Evolutionary conservation across 192 early-diverging fungal species (phyloP), one percentile per base, ranked within the genome.

Genomic region (Coemansia sp.): DNA sequence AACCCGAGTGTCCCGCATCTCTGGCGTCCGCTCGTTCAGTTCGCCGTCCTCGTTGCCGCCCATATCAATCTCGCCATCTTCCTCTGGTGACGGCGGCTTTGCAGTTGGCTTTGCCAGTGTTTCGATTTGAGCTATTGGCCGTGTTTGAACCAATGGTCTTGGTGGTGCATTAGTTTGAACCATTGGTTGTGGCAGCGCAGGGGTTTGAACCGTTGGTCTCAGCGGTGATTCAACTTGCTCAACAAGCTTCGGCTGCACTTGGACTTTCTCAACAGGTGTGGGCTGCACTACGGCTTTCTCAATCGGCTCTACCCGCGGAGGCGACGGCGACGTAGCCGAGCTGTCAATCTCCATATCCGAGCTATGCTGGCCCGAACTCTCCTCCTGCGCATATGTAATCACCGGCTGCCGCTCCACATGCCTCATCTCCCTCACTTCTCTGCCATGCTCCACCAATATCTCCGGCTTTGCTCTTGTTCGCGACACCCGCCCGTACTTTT

Each of bases 291-390:
- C 21, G 5, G 7, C 5, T 6, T 7, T 8, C 2, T 4, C 24
- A 43, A 19, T 1, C 39, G 41, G 39, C 19, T 45, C 10, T 22
- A 29, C 14, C 24, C 43, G 14, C 37, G 49, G 54, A 1, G 62
- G 23, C 23, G 52, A 27, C 22, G 69, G 69, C 37, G 57, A 60
- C 9, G 22, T 51, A 47, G 41, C 38, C 3, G 73, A 62, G n/a
- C 68, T 74, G 35, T 60, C 77, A 23, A 62, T 67, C 12, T 80
- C 77, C 72, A 80, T 80, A 25, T 80, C 77, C 5, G 72, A 74
- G 55, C 68, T 64, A 5, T 29, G 35, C 49, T 63, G 51, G 22
- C 24, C 19, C 7, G 38, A 25, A 24, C 49, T 58, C 22, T 24
- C 48, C 23, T 14, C 49, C 51, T 5, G 32, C 24, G 9, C 19